Percentiles rank a stretch among this genome's conserved stretches.
These are phyloP conservation scores for grape (Vitis vinifera) DNA, from an alignment of 164 flowering plant species.

Conservation along the genomic window ASM3070453v1 NC_081823.1:7484501-7485000, in stretches of 20 bases:
- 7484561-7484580: conserved; percentile 24
- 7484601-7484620: conserved; percentile 10
- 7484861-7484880: conserved; percentile 7
- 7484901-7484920: conserved; percentile 9
- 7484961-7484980: conserved; percentile 8
- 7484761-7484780: conserved; percentile 17
- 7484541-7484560: conserved; percentile 15
- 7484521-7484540: conserved; percentile 24
- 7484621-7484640: conserved; percentile 34
- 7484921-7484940: conserved; percentile 8
- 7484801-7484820: conserved; percentile 3
- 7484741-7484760: conserved; percentile 10
- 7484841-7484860: conserved; percentile 23
- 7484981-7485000: conserved; percentile 10
- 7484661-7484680: conserved; percentile 10
- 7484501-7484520: conserved; percentile 18
- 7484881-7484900: conserved; percentile 18
- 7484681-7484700: conserved; percentile 12
- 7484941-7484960: conserved; percentile 11
- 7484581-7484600: conserved; percentile 16
- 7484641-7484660: conserved; percentile 17
- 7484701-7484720: conserved; percentile 13
- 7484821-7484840: conserved; percentile 19
- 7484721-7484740: conserved; percentile 3
- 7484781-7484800: conserved; percentile 7